Evolutionary conservation across 2,329 filamentous ascomycete genomes (phyloP).

Genomic region (Cadophora sp.): DNA sequence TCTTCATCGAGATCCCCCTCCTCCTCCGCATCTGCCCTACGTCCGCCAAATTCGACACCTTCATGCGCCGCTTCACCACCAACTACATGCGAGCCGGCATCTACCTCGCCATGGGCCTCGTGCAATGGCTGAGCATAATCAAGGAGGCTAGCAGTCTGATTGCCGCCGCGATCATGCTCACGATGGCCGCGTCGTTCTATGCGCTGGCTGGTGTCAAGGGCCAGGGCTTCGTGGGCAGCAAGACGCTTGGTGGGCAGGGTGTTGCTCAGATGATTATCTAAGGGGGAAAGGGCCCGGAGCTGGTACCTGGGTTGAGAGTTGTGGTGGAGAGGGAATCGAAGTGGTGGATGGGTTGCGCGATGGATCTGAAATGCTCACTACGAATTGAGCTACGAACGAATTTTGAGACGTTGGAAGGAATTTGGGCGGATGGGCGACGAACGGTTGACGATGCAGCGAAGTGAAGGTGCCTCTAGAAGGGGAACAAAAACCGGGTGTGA

Average conservation of each 20-base stretch:
- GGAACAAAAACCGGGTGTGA: constrained; percentile 3
- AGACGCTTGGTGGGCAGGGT: constrained; percentile 92
- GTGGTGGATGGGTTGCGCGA: neutral
- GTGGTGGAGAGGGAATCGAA: neutral
- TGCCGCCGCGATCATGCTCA: constrained; percentile 82
- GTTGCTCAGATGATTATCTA: constrained; percentile 98
- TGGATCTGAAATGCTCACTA: neutral
- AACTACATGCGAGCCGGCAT: constrained; percentile 96
- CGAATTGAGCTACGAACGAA: constrained; percentile 5
- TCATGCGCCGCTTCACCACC: constrained; percentile 90
- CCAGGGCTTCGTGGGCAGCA: constrained; percentile 89
- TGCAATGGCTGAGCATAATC: constrained; percentile 86
- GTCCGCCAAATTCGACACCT: constrained; percentile 83
- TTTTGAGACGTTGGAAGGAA: too few relatives aligned
- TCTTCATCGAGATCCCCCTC: constrained; percentile 91
- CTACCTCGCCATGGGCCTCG: constrained; percentile 78
- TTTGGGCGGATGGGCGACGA: neutral
- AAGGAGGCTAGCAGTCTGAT: constrained; percentile 74
- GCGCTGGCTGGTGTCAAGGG: constrained; percentile 78
- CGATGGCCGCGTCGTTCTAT: constrained; percentile 82
- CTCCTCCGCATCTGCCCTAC: constrained; percentile 98
- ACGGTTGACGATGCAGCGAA: neutral
- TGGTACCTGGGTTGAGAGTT: neutral
- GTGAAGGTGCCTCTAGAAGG: neutral
- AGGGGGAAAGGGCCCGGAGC: constrained; percentile 31